These are phyloP conservation scores for Serendipita vermifera DNA, from an alignment of 768 basidiomycete genomes.

Conservation along the genomic window DNA sequence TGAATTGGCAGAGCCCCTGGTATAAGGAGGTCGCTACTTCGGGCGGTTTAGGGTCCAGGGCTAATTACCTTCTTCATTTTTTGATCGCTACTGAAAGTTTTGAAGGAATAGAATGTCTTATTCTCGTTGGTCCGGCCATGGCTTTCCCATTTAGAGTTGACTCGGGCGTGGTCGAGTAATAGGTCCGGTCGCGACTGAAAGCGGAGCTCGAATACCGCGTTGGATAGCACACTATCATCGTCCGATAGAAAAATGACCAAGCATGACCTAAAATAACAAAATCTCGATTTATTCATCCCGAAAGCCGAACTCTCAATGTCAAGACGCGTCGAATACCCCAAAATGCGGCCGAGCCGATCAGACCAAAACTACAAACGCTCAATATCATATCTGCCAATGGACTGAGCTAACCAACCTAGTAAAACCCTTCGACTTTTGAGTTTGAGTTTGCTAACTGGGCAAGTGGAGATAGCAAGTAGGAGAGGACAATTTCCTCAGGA, in stretches of 20 bases:
- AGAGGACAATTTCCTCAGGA: no score
- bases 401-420: no score
- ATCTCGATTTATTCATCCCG: conserved; percentile 2
- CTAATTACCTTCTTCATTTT: conserved; percentile 2
- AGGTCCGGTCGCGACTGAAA: no score
- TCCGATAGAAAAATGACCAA: neutral
- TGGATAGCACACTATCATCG: neutral
- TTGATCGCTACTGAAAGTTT: neutral
- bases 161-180: neutral
- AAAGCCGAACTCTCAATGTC: conserved; percentile 5
- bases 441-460: no score
- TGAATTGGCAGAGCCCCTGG: conserved; percentile 84
- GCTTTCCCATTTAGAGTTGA: no score
- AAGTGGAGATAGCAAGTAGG: no score
- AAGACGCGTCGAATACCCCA: neutral
- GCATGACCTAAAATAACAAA: neutral
- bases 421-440: no score
- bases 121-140: neutral
- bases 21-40: conserved; percentile 73
- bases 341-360: neutral
- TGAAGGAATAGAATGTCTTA: neutral
- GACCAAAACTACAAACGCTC: neutral
- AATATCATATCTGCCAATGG: no score
- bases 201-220: neutral
- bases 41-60: conserved; percentile 27